Evolutionary conservation across 139 green algal genomes (phyloP).

Genomic region (Picochlorum sp.): DNA sequence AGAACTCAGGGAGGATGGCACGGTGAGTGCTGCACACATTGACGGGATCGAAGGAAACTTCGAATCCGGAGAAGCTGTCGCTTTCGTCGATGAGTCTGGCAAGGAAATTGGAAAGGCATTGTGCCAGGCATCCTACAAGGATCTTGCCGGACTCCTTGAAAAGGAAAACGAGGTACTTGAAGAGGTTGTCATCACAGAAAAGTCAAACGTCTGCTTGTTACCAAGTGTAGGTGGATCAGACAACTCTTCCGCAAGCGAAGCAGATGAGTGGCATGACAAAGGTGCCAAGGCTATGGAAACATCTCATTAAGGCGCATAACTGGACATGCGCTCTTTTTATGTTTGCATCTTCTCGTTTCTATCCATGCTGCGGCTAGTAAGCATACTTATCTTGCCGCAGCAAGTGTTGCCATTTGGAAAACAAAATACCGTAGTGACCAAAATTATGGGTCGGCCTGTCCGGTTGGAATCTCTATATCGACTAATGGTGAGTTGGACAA

Average conservation of each 20-base stretch:
- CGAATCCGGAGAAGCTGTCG: slow-evolving; percentile 54
- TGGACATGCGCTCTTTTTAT: too few relatives aligned
- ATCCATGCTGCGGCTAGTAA: too few relatives aligned
- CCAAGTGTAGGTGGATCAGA: not conserved
- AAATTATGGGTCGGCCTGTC: not conserved
- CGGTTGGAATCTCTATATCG: not conserved
- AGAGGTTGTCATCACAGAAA: slow-evolving; percentile 2
- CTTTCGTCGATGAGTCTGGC: slow-evolving; percentile 52
- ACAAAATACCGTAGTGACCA: not conserved
- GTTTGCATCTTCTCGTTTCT: too few relatives aligned
- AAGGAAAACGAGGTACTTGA: not conserved
- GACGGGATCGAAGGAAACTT: slow-evolving; percentile 47
- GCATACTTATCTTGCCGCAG: too few relatives aligned
- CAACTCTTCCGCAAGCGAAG: too few relatives aligned
- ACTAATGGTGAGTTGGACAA: not conserved
- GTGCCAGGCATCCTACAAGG: slow-evolving; percentile 53
- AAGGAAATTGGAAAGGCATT: slow-evolving; percentile 71
- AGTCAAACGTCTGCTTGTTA: slow-evolving; percentile 10
- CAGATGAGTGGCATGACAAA: too few relatives aligned
- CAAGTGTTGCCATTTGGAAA: too few relatives aligned
- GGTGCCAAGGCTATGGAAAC: too few relatives aligned
- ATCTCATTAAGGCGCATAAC: too few relatives aligned
- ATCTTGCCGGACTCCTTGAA: not conserved
- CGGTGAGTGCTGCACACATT: slow-evolving; percentile 70
- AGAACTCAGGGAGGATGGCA: slow-evolving; percentile 46